Conservation (phyloP, 169 alveolate species). For the Plasmodium malariae region DNA sequence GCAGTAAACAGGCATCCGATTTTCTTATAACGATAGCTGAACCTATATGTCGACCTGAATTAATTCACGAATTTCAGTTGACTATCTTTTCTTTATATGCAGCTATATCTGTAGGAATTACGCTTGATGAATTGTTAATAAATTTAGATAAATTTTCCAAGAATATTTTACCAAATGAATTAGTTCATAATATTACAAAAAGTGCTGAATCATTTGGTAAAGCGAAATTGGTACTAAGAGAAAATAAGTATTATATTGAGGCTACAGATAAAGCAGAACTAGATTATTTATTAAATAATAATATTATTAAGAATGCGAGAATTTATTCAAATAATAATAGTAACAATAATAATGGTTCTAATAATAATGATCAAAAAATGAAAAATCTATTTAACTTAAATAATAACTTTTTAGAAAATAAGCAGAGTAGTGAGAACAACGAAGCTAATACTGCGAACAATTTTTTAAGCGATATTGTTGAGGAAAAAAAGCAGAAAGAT, state of each 20-base stretch:
- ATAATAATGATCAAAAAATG: constrained; percentile 39
- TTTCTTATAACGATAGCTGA: constrained; percentile 98
- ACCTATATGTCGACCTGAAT: constrained; percentile 97
- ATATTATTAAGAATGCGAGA: constrained; percentile 88
- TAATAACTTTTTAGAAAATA: constrained; percentile 42
- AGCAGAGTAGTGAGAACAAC: constrained; percentile 35
- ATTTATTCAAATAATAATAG: constrained; percentile 79
- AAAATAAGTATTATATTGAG: constrained; percentile 95
- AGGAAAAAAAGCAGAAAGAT: constrained; percentile 43
- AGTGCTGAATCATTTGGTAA: constrained; percentile 93
- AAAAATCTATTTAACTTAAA: constrained; percentile 77
- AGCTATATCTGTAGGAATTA: constrained; percentile 96
- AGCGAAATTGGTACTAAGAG: constrained; percentile 94
- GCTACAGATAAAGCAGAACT: constrained; percentile 89
- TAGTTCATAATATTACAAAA: constrained; percentile 87
- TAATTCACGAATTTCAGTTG: constrained; percentile 96
- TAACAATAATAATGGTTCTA: no score
- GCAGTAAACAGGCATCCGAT: constrained; percentile 95
- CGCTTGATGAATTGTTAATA: constrained; percentile 93
- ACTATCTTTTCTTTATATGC: constrained; percentile 95
- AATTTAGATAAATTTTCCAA: constrained; percentile 94
- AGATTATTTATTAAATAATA: constrained; percentile 89
- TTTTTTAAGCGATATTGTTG: constrained; percentile 17
- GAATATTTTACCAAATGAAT: constrained; percentile 90
- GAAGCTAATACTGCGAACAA: constrained; percentile 3